These are phyloP conservation scores for Torulaspora franciscae DNA, from an alignment of 805 yeast species.

Conservation along the genomic window DNA sequence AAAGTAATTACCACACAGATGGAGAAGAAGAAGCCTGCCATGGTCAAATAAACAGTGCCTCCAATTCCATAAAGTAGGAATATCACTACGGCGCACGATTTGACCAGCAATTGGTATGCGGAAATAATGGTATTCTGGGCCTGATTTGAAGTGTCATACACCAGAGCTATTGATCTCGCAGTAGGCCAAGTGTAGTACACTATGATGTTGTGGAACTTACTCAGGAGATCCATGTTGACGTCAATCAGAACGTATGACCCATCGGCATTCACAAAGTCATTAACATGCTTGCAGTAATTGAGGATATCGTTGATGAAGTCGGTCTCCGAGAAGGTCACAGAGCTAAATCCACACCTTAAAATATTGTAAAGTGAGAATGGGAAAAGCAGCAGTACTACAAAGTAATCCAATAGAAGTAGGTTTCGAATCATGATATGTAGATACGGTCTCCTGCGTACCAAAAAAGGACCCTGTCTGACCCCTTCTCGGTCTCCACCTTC, in stretches of 20 bases:
- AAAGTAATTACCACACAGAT: conserved; percentile 29
- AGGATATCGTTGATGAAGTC: conserved; percentile 29
- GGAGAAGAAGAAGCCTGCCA: conserved; percentile 32
- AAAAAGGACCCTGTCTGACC: conserved; percentile 13
- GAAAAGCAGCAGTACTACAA: conserved; percentile 27
- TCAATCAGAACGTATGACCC: conserved; percentile 16
- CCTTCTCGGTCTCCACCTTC: neutral
- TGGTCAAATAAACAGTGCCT: conserved; percentile 29
- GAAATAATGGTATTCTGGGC: conserved; percentile 5
- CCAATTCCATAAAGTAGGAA: conserved; percentile 29
- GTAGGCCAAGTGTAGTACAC: conserved; percentile 27
- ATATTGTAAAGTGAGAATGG: conserved; percentile 34
- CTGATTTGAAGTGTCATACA: conserved; percentile 2
- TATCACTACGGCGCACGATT: conserved; percentile 18
- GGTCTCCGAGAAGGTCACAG: conserved; percentile 29
- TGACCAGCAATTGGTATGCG: conserved; percentile 20
- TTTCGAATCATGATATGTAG: conserved; percentile 25
- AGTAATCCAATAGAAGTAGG: conserved; percentile 29
- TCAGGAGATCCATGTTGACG: conserved; percentile 22
- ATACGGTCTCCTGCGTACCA: conserved; percentile 22
- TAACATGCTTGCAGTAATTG: conserved; percentile 22
- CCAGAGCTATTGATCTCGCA: conserved; percentile 4
- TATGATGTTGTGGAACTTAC: conserved; percentile 33
- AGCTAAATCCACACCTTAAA: conserved; percentile 27
- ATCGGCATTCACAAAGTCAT: conserved; percentile 26